A percentile compares a stretch with the other conserved stretches of the same genome.
Conservation (phyloP, 2,329 filamentous ascomycete species). For the Cephalotrichum gorgonifer region DNA sequence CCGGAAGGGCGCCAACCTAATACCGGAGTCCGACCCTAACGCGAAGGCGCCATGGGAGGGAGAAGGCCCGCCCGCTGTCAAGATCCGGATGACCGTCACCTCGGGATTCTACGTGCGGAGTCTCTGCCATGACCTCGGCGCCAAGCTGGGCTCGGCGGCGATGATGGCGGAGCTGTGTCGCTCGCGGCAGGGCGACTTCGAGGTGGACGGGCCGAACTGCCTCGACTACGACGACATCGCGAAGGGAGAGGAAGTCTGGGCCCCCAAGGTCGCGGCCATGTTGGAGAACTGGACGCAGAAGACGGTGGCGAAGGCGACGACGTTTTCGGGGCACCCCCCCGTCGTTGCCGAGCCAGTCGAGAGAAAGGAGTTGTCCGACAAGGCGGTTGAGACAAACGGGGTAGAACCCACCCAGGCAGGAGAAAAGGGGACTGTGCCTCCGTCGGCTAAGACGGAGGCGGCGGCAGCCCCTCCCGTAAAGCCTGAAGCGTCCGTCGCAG, state of each 20-base stretch:
- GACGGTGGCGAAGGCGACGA: not conserved
- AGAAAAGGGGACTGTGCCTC: not conserved
- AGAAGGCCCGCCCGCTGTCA: conserved; percentile 63
- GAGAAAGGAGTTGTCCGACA: no score
- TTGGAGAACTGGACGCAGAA: conserved; percentile 27
- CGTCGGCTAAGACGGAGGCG: not conserved
- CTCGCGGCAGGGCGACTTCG: conserved; percentile 72
- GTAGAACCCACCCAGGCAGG: not conserved
- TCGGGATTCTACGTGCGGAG: conserved; percentile 96
- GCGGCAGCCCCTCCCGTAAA: no score
- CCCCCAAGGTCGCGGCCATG: conserved; percentile 52
- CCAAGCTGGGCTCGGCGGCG: conserved; percentile 68
- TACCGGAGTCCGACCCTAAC: conserved; percentile 35
- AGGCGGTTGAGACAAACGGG: not conserved
- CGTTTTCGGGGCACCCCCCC: not conserved
- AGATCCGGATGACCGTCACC: conserved; percentile 82
- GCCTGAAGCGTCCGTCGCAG: conserved; percentile 5
- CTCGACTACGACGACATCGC: conserved; percentile 69
- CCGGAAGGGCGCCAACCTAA: conserved; percentile 40
- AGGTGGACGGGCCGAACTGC: conserved; percentile 58
- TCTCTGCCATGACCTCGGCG: conserved; percentile 82
- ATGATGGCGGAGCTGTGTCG: conserved; percentile 80
- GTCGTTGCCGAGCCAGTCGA: conserved; percentile 4
- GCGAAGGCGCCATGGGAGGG: conserved; percentile 46
- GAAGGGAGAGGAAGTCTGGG: conserved; percentile 74